Percentiles rank a stretch among this genome's conserved stretches.
These are phyloP conservation scores for Penicillium paneum DNA, from an alignment of 2,329 filamentous ascomycete genomes.

Conservation along the genomic window DNA sequence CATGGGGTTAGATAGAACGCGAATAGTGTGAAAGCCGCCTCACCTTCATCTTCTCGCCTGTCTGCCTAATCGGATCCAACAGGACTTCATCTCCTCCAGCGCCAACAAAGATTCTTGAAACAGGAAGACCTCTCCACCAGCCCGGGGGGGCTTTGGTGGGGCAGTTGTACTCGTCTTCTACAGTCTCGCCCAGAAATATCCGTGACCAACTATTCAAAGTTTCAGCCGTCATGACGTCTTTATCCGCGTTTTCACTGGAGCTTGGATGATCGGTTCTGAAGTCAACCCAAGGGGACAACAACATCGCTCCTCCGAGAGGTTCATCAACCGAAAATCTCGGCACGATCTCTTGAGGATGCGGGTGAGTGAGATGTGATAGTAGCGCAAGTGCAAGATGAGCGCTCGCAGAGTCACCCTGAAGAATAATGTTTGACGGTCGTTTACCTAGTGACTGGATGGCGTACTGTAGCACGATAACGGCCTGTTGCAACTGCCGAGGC, in stretches of 20 bases:
- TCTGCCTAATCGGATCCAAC: background rate
- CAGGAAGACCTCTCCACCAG: background rate
- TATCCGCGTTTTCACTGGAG: background rate
- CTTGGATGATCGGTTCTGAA: background rate
- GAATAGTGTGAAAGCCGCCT: background rate
- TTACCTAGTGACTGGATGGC: background rate
- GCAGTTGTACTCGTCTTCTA: background rate
- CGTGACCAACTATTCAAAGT: background rate
- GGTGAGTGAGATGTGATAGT: background rate
- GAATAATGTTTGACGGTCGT: background rate
- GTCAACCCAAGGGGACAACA: background rate
- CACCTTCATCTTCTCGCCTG: background rate
- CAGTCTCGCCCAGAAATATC: background rate
- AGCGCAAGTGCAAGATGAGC: background rate
- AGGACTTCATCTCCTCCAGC: background rate
- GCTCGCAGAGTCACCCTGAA: background rate
- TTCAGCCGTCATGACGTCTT: background rate
- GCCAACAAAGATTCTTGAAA: background rate
- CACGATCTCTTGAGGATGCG: background rate
- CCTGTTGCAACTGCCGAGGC: background rate
- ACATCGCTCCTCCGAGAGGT: background rate
- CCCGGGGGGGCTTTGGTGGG: background rate
- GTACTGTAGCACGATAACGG: background rate
- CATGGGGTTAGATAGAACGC: background rate
- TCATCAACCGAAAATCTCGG: background rate